Base-by-base conservation (phyloP, 2,329 filamentous ascomycete species). In the Hypoxylon sp. region DNA sequence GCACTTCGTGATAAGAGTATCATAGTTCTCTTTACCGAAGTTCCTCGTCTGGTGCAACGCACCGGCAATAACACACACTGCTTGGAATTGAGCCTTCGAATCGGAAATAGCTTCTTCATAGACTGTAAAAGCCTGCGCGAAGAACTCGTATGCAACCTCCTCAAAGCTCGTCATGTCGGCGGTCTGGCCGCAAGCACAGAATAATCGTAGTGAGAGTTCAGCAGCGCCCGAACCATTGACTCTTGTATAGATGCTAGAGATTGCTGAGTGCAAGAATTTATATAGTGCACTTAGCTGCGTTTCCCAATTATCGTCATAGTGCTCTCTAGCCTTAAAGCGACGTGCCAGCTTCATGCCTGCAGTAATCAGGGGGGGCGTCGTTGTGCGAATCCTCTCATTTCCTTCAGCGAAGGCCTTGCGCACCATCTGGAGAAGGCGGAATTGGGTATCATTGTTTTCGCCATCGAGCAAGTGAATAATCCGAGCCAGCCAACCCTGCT, bases 91-190 rank as follows among this genome's bases (percentile, higher is more conserved):
- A 13, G 94, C 95, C 79, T 97, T 91, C 14, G 94, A 97, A 79
- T 99, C 97, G 69, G 94, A 96, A 71, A 99, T 92, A 0, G 94
- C 92, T 80, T 99, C 96, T 78, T 99, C 96, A 78, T 99, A 99
- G 8, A 98, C 94, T 0, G 95, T 98, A 75, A 99, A 99, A 0
- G 96, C 95, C 80, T 99, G 96, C 0, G 96, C 96, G 75, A 98
- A 98, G 83, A 97, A 99, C 78, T 99, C 96, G 79, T 99, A 99
- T 10, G 94, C 92, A 46, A 97, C 94, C 81, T 99, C 96, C 79
- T 99, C 95, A 74, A 97, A 97, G 1, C 92, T 92, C 10, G 90
- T 93, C 80, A 96, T 91, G 75, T 98, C 94, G 10, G 96, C 94
- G 33, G 97, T 92, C 82, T 98, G 94, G 22, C 96, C 96, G 76